These are phyloP conservation scores for Ilex paraguariensis DNA, from an alignment of 305 asterid genomes.

Conservation along the genomic window DNA sequence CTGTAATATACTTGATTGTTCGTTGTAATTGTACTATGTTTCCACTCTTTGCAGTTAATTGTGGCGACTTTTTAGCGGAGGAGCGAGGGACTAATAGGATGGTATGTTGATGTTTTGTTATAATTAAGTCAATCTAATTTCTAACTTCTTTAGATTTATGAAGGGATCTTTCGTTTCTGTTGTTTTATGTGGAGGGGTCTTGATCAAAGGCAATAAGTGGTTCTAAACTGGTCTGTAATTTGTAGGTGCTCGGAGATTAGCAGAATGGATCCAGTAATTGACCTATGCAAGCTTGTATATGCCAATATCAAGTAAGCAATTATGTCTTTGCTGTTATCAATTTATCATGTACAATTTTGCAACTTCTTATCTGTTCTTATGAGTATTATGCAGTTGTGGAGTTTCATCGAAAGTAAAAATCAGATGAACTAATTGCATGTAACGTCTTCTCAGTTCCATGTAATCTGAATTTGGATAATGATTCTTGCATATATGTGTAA, in stretches of 20 bases:
- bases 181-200: background rate
- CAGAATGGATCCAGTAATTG: constrained; percentile 34
- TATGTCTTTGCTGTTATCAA: too few relatives aligned
- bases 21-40: too few relatives aligned
- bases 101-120: background rate
- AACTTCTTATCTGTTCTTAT: background rate
- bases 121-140: too few relatives aligned
- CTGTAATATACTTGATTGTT: too few relatives aligned
- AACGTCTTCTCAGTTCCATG: background rate
- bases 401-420: too few relatives aligned
- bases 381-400: too few relatives aligned
- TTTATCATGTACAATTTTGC: too few relatives aligned
- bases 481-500: too few relatives aligned
- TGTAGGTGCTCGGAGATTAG: constrained; percentile 74
- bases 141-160: background rate
- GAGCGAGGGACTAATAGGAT: background rate
- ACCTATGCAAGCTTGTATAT: constrained; percentile 29
- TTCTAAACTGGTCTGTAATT: constrained; percentile 1
- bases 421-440: too few relatives aligned
- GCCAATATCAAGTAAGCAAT: constrained; percentile 8
- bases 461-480: background rate
- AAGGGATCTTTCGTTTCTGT: background rate
- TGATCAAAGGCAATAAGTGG: background rate
- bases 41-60: background rate
- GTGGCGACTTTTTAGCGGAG: background rate